Percentiles rank a stretch among this genome's conserved stretches.
phyloP scores from a whole-genome alignment of 129 eudicot genomes.

The Helichrysum umbraculigerum region DNA sequence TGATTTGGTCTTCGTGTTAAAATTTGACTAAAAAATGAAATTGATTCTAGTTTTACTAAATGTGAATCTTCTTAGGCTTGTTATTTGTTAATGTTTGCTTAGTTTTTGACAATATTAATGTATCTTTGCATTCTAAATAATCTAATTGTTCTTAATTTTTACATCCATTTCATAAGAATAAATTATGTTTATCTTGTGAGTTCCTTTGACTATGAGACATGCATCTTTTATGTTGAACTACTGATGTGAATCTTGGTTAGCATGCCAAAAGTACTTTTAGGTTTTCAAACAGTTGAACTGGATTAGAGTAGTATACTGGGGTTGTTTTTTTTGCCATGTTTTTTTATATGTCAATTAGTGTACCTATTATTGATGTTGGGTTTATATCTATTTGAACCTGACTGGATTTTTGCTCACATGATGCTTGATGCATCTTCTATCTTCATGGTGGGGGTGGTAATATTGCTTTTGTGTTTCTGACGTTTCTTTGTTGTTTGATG shows the following conservation, averaged over 20 bases:
- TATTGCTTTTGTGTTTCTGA: not conserved
- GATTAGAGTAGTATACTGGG: not conserved
- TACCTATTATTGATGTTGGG: not conserved
- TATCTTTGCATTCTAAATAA: too few species aligned
- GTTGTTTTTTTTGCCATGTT: not conserved
- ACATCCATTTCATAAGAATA: too few species aligned
- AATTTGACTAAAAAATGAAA: not conserved
- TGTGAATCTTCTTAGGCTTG: too few species aligned
- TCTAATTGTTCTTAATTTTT: too few species aligned
- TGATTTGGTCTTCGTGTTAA: not conserved
- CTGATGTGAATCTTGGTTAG: too few species aligned
- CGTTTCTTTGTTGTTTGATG: slow-evolving; percentile 13
- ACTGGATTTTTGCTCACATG: not conserved
- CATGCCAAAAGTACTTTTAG: not conserved
- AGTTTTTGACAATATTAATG: too few species aligned
- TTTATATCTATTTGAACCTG: not conserved
- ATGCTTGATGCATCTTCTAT: not conserved
- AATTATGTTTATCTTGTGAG: too few species aligned
- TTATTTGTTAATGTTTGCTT: not conserved
- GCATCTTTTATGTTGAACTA: too few species aligned
- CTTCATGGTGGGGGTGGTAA: not conserved
- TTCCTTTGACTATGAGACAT: too few species aligned
- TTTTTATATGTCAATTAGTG: not conserved
- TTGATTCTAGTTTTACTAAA: not conserved
- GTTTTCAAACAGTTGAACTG: not conserved